Percentiles rank a stretch among this genome's conserved stretches.
Conservation (phyloP, 495 filamentous ascomycete species). For the Penicillium ucsense region DNA sequence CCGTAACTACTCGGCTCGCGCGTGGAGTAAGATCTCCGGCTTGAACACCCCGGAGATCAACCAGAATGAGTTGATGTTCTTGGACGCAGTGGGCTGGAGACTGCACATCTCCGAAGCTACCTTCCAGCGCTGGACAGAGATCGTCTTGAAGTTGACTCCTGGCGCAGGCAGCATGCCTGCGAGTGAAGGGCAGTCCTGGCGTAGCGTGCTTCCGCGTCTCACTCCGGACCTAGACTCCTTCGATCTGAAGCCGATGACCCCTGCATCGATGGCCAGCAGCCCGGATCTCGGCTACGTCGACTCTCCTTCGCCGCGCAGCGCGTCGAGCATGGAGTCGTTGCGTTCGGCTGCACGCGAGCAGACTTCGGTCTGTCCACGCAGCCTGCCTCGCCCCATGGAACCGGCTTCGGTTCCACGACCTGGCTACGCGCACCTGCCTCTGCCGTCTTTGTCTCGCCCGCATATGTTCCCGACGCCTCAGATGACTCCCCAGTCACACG, state of each 20-base stretch:
- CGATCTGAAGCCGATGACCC: constrained; percentile 25
- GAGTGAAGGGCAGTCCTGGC: constrained; percentile 51
- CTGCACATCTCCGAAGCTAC: constrained; percentile 82
- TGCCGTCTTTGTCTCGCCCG: constrained; percentile 46
- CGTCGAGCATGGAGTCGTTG: constrained; percentile 14
- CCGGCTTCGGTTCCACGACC: constrained; percentile 33
- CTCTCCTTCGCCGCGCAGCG: constrained; percentile 28
- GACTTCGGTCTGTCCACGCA: constrained; percentile 34
- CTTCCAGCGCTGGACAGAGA: constrained; percentile 87
- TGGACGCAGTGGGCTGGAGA: constrained; percentile 84
- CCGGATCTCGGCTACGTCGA: constrained; percentile 23
- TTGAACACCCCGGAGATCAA: constrained; percentile 88
- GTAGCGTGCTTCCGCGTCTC: constrained; percentile 62
- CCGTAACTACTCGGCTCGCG: constrained; percentile 90
- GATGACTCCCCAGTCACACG: constrained; percentile 66
- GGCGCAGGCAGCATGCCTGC: constrained; percentile 24
- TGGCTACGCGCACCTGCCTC: constrained; percentile 25
- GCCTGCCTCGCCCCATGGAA: constrained; percentile 50
- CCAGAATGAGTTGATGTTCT: constrained; percentile 89
- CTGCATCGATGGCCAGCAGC: constrained; percentile 18
- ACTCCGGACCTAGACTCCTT: constrained; percentile 52
- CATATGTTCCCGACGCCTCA: constrained; percentile 69
- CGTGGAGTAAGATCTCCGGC: constrained; percentile 98
- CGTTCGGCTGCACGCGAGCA: constrained; percentile 25
- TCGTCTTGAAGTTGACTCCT: constrained; percentile 78